Conservation (phyloP, 2,329 filamentous ascomycete genomes). For the Aureobasidium uvarum region DNA sequence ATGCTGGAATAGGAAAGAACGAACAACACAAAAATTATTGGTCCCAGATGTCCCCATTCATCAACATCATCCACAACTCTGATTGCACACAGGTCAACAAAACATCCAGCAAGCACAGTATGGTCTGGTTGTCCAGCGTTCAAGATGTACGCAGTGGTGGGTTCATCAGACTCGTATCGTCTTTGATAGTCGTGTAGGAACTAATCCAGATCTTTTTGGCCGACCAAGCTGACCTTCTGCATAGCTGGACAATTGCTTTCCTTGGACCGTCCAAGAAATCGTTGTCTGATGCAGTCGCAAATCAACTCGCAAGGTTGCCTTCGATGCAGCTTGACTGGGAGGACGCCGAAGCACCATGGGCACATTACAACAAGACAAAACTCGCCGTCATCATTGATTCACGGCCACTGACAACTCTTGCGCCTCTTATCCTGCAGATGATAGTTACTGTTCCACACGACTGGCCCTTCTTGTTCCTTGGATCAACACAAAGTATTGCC, state of each 20-base stretch:
- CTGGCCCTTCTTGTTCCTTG: slow-evolving; percentile 14
- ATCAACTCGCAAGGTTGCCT: background rate
- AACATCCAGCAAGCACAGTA: background rate
- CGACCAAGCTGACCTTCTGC: background rate
- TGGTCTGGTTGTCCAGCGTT: background rate
- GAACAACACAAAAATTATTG: background rate
- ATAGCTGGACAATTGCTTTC: background rate
- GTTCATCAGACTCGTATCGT: slow-evolving; percentile 3
- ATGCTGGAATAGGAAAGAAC: background rate
- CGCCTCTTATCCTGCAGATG: background rate
- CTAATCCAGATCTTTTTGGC: background rate
- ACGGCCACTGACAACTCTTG: background rate
- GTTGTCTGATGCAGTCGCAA: background rate
- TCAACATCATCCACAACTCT: background rate
- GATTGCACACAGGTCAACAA: background rate
- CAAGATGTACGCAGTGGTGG: background rate
- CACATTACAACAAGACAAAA: background rate
- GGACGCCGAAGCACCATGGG: background rate
- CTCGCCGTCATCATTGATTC: background rate
- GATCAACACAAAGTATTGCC: slow-evolving; percentile 8
- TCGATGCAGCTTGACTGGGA: slow-evolving; percentile 9
- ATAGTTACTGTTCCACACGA: background rate
- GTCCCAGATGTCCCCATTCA: background rate
- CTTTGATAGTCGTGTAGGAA: background rate
- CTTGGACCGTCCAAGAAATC: background rate